Evolutionary conservation across 2,329 filamentous ascomycete species (phyloP).

Genomic region (Calonectria hongkongensis): DNA sequence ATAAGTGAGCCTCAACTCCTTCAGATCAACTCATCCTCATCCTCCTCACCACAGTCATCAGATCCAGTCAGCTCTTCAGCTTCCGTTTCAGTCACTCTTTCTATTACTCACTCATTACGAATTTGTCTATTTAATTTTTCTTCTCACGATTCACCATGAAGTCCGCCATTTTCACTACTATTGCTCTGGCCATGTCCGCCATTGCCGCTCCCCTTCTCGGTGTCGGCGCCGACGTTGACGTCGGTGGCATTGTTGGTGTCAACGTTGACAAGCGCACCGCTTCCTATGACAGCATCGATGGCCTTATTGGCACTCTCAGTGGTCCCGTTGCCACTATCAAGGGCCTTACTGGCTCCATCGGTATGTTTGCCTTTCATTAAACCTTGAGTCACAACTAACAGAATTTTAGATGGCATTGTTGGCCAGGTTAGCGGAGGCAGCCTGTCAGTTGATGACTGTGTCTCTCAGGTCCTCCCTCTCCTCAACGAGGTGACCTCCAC

Average conservation of each 20-base stretch:
- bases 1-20: background rate
- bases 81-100: constrained; percentile 13
- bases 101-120: background rate
- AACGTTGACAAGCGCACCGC: background rate
- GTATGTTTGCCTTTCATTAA: background rate
- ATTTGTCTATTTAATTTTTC: background rate
- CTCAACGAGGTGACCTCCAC: background rate
- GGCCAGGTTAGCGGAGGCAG: background rate
- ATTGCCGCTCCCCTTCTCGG: constrained; percentile 10
- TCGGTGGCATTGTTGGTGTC: background rate
- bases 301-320: constrained; percentile 3
- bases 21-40: background rate
- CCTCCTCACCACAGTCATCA: background rate
- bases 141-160: constrained; percentile 12
- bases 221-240: background rate
- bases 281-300: background rate
- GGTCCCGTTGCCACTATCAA: constrained; percentile 3
- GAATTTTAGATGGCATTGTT: constrained; percentile 1
- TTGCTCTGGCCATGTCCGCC: constrained; percentile 14
- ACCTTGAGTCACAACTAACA: background rate
- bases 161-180: constrained; percentile 6
- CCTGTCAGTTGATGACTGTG: constrained; percentile 7
- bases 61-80: background rate
- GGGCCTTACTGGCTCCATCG: background rate
- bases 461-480: constrained; percentile 6